Percentiles rank a stretch among this genome's conserved stretches.
Conservation (phyloP, 306 rosid species). For the Rosa persica region DNA sequence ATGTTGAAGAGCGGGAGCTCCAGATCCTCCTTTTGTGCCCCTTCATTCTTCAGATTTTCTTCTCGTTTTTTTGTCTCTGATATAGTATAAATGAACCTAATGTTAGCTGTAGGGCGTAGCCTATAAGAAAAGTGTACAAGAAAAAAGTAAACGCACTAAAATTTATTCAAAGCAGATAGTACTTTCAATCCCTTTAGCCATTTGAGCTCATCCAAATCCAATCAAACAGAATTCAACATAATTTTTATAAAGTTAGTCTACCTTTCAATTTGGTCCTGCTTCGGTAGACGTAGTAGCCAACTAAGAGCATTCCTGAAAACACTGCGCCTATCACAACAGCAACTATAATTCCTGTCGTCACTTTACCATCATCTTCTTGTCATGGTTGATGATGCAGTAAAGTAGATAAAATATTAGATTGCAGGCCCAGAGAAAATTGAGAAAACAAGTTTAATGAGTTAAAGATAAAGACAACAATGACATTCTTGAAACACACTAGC, state of each 20-base stretch:
- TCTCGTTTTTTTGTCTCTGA: background rate
- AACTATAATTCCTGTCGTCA: slow-evolving; percentile 5
- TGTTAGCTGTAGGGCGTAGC: background rate
- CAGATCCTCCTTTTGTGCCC: slow-evolving; percentile 26
- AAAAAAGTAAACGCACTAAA: background rate
- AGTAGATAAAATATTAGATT: background rate
- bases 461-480: background rate
- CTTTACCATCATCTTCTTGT: slow-evolving; percentile 4
- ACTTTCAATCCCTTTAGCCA: background rate
- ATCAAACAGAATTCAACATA: background rate
- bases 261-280: slow-evolving; percentile 20
- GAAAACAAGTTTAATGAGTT: background rate
- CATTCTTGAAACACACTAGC: background rate
- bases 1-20: slow-evolving; percentile 50
- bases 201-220: background rate
- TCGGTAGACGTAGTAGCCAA: slow-evolving; percentile 13
- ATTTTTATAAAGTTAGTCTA: background rate
- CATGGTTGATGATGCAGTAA: background rate
- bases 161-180: background rate
- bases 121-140: background rate
- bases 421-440: background rate
- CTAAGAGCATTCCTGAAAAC: slow-evolving; percentile 21
- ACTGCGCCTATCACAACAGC: slow-evolving; percentile 6
- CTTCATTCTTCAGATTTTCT: too few species aligned
- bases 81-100: background rate